phyloP scores from a whole-genome alignment of 257 asterid species.

The Nicotiana knightiana region DNA sequence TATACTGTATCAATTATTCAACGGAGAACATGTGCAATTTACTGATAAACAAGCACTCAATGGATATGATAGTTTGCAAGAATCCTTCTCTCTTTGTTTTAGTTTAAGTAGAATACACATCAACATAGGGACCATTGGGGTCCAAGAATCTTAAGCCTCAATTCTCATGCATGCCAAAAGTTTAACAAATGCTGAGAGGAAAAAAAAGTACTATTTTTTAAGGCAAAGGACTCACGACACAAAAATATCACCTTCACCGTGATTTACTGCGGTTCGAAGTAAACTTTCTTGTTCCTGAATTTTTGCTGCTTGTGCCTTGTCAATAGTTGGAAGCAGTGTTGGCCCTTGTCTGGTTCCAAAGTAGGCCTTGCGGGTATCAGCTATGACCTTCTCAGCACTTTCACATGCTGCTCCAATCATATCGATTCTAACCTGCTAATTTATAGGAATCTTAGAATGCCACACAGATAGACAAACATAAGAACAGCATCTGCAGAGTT shows the following conservation, averaged over 20 bases:
- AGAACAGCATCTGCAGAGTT: background rate
- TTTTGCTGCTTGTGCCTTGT: slow-evolving; percentile 98
- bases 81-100: background rate
- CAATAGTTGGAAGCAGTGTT: slow-evolving; percentile 77
- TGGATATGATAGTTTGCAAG: background rate
- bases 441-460: slow-evolving; percentile 13
- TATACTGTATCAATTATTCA: background rate
- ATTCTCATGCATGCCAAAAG: background rate
- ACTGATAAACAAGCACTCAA: background rate
- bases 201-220: background rate
- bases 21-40: background rate
- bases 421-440: slow-evolving; percentile 70
- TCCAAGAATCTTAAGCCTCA: slow-evolving; percentile 4
- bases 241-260: slow-evolving; percentile 72
- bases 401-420: slow-evolving; percentile 91
- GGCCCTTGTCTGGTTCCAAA: slow-evolving; percentile 96
- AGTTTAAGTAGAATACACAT: background rate
- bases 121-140: background rate
- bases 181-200: background rate
- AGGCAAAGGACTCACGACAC: slow-evolving; percentile 3
- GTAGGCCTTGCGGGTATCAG: slow-evolving; percentile 80
- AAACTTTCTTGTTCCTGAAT: slow-evolving; percentile 93
- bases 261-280: slow-evolving; percentile 89
- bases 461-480: slow-evolving; percentile 2
- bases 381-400: slow-evolving; percentile 95